phyloP scores from a whole-genome alignment of 371 early-diverging fungal species.

The Smittium mucronatum region DNA sequence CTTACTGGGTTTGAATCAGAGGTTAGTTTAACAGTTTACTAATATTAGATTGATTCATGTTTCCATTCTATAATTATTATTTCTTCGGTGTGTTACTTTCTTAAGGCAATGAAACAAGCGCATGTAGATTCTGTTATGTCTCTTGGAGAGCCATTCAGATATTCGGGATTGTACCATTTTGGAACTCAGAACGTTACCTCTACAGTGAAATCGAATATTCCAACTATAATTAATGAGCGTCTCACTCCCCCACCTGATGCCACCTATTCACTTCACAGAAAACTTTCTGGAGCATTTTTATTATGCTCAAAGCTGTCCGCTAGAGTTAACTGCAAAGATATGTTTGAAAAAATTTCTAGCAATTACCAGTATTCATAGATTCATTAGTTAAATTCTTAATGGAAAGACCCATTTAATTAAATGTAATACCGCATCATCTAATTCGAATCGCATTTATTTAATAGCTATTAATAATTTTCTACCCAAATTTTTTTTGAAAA shows the following conservation, averaged over 20 bases:
- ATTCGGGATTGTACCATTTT: slow-evolving; percentile 59
- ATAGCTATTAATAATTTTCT: no score
- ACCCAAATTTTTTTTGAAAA: no score
- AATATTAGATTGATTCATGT: no score
- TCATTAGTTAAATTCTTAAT: no score
- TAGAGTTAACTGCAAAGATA: slow-evolving; percentile 40
- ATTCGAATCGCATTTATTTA: no score
- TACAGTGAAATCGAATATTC: slow-evolving; percentile 74
- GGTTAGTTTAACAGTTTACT: no score
- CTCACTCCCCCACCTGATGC: slow-evolving; percentile 95
- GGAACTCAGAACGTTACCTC: slow-evolving; percentile 61
- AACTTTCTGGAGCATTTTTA: slow-evolving; percentile 85
- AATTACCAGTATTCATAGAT: slow-evolving; percentile 37
- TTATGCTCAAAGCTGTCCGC: slow-evolving; percentile 77
- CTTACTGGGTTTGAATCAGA: slow-evolving; percentile 85
- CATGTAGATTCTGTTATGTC: slow-evolving; percentile 80
- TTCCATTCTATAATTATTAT: no score
- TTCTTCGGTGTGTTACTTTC: no score
- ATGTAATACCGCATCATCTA: no score
- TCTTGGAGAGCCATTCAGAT: slow-evolving; percentile 75
- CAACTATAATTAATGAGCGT: slow-evolving; percentile 84
- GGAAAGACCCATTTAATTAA: no score
- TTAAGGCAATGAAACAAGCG: slow-evolving; percentile 65
- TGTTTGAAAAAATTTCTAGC: slow-evolving; percentile 36
- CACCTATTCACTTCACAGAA: slow-evolving; percentile 88